A percentile compares a stretch with the other conserved stretches of the same genome.
Conservation (phyloP, 768 basidiomycete genomes). For the Leccinum uliginosum region DNA sequence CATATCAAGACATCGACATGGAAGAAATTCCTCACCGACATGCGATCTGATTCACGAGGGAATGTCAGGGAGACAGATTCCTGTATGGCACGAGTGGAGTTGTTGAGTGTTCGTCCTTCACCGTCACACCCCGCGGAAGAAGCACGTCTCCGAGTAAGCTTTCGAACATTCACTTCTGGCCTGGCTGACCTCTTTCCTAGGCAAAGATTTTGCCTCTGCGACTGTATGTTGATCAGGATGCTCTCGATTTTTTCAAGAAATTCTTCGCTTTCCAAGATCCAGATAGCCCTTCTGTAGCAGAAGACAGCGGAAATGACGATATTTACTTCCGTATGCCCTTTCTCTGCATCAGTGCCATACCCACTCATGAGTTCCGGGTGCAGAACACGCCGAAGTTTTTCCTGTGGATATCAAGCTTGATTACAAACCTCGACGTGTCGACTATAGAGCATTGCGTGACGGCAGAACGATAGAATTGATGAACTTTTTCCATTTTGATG, state of each 20-base stretch:
- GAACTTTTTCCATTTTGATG: slow-evolving; percentile 99
- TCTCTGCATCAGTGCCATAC: slow-evolving; percentile 1
- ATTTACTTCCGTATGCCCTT: slow-evolving; percentile 66
- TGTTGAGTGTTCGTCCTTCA: slow-evolving; percentile 71
- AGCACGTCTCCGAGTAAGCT: slow-evolving; percentile 57
- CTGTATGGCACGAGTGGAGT: slow-evolving; percentile 87
- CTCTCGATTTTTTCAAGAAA: slow-evolving; percentile 94
- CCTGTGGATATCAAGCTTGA: slow-evolving; percentile 94
- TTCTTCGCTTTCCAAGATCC: slow-evolving; percentile 88
- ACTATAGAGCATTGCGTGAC: slow-evolving; percentile 85
- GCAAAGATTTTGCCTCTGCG: slow-evolving; percentile 87
- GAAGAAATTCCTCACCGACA: slow-evolving; percentile 91
- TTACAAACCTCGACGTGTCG: slow-evolving; percentile 96
- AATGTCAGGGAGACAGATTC: slow-evolving; percentile 89
- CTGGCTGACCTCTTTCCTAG: slow-evolving; percentile 35
- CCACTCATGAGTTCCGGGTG: background rate
- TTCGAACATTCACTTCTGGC: background rate
- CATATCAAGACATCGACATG: slow-evolving; percentile 98
- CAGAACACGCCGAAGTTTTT: slow-evolving; percentile 93
- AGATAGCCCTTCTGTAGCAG: slow-evolving; percentile 32
- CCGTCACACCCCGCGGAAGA: slow-evolving; percentile 67
- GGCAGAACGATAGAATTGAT: slow-evolving; percentile 95
- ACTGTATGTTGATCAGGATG: slow-evolving; percentile 96
- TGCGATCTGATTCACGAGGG: slow-evolving; percentile 80
- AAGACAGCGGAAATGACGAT: slow-evolving; percentile 35